Evolutionary conservation across 345 rosid species (phyloP).

Genomic region (Raphanus raphanistrum): DNA sequence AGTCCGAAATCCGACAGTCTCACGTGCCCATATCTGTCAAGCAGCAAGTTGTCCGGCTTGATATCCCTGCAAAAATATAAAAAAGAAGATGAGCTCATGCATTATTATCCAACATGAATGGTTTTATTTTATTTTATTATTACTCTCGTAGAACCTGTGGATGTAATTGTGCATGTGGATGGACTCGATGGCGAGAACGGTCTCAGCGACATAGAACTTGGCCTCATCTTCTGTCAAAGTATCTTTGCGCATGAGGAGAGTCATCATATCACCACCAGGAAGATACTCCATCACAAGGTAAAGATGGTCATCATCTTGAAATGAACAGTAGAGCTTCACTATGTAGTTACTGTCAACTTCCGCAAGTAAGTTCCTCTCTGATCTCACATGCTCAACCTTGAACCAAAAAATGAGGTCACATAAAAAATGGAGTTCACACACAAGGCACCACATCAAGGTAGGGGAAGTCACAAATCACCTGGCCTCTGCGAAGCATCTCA

Average conservation of each 20-base stretch:
- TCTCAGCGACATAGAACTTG: constrained; percentile 66
- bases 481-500: constrained; percentile 99
- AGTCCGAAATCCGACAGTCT: constrained; percentile 68
- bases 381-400: constrained; percentile 71
- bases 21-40: constrained; percentile 59
- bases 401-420: background rate
- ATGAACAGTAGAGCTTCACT: constrained; percentile 59
- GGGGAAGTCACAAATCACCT: constrained; percentile 42
- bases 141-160: constrained; percentile 48
- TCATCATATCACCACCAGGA: constrained; percentile 75
- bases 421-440: background rate
- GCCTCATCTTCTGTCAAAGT: constrained; percentile 65
- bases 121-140: background rate
- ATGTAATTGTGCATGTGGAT: constrained; percentile 65
- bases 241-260: constrained; percentile 70
- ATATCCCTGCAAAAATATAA: constrained; percentile 49
- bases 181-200: constrained; percentile 68
- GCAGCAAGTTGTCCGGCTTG: constrained; percentile 65
- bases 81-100: background rate
- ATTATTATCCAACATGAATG: background rate
- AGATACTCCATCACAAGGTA: constrained; percentile 68
- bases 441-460: background rate
- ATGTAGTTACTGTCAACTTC: constrained; percentile 65
- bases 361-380: constrained; percentile 67
- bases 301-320: constrained; percentile 64